phyloP scores from a whole-genome alignment of 768 basidiomycete genomes.

The Boletus rubroflammeus region DNA sequence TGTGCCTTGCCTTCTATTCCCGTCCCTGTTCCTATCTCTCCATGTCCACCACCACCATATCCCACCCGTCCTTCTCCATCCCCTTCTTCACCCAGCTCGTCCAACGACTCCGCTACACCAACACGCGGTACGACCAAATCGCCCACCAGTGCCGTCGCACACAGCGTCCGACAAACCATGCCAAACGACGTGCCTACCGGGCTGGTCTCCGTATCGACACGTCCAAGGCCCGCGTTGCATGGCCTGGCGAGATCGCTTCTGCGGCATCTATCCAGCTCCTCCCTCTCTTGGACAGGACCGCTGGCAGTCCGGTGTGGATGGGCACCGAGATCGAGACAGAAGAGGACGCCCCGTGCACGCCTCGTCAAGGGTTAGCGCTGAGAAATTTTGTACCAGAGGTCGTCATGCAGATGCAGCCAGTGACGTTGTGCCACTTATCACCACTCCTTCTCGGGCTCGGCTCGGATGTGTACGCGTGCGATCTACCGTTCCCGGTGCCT shows the following conservation, averaged over 20 bases:
- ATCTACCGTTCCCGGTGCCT: slow-evolving; percentile 3
- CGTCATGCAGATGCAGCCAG: not conserved
- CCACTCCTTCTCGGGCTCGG: slow-evolving; percentile 4
- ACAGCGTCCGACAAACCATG: slow-evolving; percentile 41
- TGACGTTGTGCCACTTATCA: not conserved
- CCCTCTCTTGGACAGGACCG: not conserved
- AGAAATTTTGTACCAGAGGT: not conserved
- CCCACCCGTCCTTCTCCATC: slow-evolving; percentile 22
- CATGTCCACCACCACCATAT: not conserved
- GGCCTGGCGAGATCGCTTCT: slow-evolving; percentile 38
- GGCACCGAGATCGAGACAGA: not conserved
- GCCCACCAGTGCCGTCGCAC: slow-evolving; percentile 38
- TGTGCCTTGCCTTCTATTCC: not conserved
- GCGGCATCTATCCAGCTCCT: not conserved
- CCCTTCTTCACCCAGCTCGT: slow-evolving; percentile 35
- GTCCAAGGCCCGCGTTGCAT: slow-evolving; percentile 33
- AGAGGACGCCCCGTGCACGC: not conserved
- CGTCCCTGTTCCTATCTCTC: not conserved
- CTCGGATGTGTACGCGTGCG: not conserved
- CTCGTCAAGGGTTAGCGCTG: not conserved
- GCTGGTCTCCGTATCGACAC: slow-evolving; percentile 47
- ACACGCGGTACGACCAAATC: slow-evolving; percentile 37
- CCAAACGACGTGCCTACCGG: slow-evolving; percentile 42
- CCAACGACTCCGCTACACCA: slow-evolving; percentile 41
- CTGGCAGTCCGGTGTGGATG: not conserved